Evolutionary conservation across 345 rosid species (phyloP), one percentile per base, ranked within the genome.

Genomic region (Camelina hispida): DNA sequence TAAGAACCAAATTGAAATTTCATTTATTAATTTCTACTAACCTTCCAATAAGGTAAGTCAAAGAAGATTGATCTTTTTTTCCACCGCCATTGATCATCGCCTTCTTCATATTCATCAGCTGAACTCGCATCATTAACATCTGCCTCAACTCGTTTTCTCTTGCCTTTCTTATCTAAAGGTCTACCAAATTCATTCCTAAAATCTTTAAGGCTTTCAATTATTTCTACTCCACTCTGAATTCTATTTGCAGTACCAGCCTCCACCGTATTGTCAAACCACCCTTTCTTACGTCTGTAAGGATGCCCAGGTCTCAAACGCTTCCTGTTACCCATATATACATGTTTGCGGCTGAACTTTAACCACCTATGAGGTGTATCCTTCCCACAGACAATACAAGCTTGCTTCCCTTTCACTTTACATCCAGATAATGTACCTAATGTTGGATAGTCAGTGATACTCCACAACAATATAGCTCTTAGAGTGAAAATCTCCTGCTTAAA

Each of bases 381-480:
- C 8, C 37, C 14, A 13, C 52, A 62, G 0, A 60, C 16, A 35
- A 18, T 38, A 9, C 32, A 61, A 0, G 17, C 48, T 61, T 61
- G 12, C 7, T 43, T 43, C 0, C 22, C 68, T 7, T 43, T 43
- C 14, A 62, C 22, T 23, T 62, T 43, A 43, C 38, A 22, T 1
- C 68, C 18, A 28, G 32, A 28, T 5, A 43, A 14, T 20, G 13
- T 40, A 1, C 34, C 51, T 22, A 40, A 62, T 0, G 50, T 7
- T 40, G 18, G 50, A 62, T 62, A 62, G 50, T 62, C 50, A 20
- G 8, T 60, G 28, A 37, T 37, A 37, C 20, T 56, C 61, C 38
- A 56, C 61, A 56, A 15, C 61, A 56, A 28, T 6, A 28, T 0
- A 15, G 38, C 61, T 56, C 6, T 32, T 32, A 58, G 17, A 35